Base-by-base conservation (phyloP, 352 stramenopile genomes). In the Phytopythium aichiense region DNA sequence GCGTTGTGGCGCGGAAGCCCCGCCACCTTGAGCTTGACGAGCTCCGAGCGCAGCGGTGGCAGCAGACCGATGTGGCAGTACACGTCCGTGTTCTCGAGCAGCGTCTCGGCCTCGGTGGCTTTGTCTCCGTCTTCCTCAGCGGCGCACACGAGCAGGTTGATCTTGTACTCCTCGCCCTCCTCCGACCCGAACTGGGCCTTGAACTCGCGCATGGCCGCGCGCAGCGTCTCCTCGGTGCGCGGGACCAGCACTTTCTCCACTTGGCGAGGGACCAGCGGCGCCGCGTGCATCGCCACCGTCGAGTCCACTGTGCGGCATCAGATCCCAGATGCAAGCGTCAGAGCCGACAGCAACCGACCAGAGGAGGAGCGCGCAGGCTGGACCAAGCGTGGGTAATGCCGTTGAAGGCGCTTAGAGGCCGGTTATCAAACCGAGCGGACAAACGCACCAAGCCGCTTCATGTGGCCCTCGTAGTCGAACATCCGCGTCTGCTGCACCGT, bases 381-480 rank as follows among this genome's bases (percentile, higher is more conserved):
- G 20, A 22, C 4, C 35, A 5, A 22, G 40, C 15, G 12, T 22
- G 8, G 0, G 9, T 6, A 9, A 22, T 2, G 40, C 40, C 4
- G 40, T 0, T 25, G 20, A 7, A 28, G 42, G 42, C 42, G 18
- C 7, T 7, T 6, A 49, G 18, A 20, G 20, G 7, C 28, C 28
- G n/a, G 18, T 20, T 20, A 49, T 4, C 6, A 23, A 12, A 12
- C 20, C 0, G 38, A 18, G 42, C 18, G 12, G n/a, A 1, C 16
- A 12, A 1, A 60, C 55, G 23, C 38, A 60, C 55, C 55, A 4
- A 94, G 77, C 9, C 85, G 85, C 54, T 78, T 72, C 51, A 94
- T 76, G 58, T 94, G 85, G 45, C 76, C 78, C 43, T 94, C 83
- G 49, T 88, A 89, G 67, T 91, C 81, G 69, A 94, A 92, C 56